Base-by-base conservation (phyloP, 2,329 filamentous ascomycete species). In the Xylaria sp. region DNA sequence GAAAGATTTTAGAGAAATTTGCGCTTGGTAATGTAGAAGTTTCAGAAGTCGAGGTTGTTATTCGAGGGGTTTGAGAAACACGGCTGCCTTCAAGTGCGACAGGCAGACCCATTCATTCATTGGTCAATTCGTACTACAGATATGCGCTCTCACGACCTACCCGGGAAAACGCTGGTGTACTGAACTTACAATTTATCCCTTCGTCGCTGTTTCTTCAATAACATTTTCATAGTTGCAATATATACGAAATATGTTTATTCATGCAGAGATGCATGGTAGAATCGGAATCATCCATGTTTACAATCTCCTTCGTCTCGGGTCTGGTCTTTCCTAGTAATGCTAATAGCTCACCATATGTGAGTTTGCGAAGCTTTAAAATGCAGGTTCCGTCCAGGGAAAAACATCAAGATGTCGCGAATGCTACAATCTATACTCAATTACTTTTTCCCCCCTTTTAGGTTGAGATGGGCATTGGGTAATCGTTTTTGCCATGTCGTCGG, bases 91-190 rank as follows among this genome's bases (percentile, higher is more conserved):
- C 25, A 54, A 18, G n/a, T 33, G 28, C 31, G 51, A 54, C 15
- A n/a, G 13, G 8, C n/a, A n/a, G 48, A 36, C 33, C 33, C 33
- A 36, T 28, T 28, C 28, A 36, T 9, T 36, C 33, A 36, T 36
- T 36, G 33, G 33, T 28, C 28, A 28, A 28, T 28, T 28, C 3
- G 28, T 28, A 28, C 28, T 28, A 28, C 28, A 3, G 28, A 28
- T 28, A 36, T 36, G 64, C 46, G 54, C 28, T 3, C 28, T 28
- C 28, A n/a, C 20, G 28, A 68, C 66, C 41, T 68, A 68, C 66
- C 66, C 60, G 60, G 60, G 48, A 64, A 55, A 25, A 20, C 13
- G 23, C 5, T 55, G 46, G 49, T 12, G 41, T 9, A 18, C 2
- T 39, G 9, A 58, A 58, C 43, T 51, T 57, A 18, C 18, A 28